A percentile compares a stretch with the other conserved stretches of the same genome.
Conservation (phyloP, 345 rosid genomes). For the Theobroma cacao region DNA sequence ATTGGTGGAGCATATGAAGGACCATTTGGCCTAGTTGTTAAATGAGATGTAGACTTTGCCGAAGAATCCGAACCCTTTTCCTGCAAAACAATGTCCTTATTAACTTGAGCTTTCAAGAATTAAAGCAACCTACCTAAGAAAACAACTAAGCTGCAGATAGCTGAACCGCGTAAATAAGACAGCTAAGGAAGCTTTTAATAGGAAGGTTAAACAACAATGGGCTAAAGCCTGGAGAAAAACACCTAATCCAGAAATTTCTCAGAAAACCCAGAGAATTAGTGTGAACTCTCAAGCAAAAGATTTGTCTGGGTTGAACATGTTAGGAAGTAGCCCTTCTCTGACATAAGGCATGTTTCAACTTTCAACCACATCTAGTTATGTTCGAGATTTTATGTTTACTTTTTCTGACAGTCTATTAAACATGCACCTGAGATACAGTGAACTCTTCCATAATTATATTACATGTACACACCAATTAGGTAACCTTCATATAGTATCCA, state of each 20-base stretch:
- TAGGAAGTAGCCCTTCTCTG: neutral
- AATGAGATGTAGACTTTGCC: constrained; percentile 60
- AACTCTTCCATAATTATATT: neutral
- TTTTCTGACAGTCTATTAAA: neutral
- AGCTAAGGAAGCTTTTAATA: neutral
- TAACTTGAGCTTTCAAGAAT: constrained; percentile 1
- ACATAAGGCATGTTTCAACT: constrained; percentile 1
- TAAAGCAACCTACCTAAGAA: constrained; percentile 6
- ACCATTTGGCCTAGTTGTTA: constrained; percentile 60
- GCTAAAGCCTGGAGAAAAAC: neutral
- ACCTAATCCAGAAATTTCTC: neutral
- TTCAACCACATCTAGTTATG: neutral
- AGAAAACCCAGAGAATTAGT: neutral
- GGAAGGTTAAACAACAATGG: neutral
- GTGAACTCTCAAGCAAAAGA: neutral
- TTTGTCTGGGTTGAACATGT: neutral
- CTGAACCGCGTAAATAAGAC: neutral
- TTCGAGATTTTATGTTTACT: neutral
- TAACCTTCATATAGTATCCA: constrained; percentile 6
- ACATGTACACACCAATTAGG: neutral
- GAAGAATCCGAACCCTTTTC: constrained; percentile 70
- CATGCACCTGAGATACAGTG: neutral
- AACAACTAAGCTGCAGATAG: neutral
- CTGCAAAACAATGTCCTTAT: constrained; percentile 36
- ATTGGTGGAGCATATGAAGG: constrained; percentile 61